Evolutionary conservation across 371 early-diverging fungal species (phyloP).

Genomic region (Mortierella sp.): DNA sequence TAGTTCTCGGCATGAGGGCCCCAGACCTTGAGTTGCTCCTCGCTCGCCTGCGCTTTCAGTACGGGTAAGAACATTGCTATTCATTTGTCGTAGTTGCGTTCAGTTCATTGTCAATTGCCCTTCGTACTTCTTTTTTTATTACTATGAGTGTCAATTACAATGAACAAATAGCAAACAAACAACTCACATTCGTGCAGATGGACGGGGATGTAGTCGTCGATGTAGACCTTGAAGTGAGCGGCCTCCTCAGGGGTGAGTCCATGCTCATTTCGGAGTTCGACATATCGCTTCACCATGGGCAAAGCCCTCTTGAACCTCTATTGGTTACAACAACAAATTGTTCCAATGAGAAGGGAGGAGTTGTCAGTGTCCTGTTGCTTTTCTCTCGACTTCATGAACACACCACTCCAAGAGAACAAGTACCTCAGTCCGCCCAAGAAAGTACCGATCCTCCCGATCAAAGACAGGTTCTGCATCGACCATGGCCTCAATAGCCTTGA

Average conservation of each 20-base stretch:
- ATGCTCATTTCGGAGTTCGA: slow-evolving; percentile 58
- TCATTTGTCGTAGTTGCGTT: neutral
- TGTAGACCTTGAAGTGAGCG: slow-evolving; percentile 51
- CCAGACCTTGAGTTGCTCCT: slow-evolving; percentile 73
- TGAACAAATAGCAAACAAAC: neutral
- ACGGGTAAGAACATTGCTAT: slow-evolving; percentile 75
- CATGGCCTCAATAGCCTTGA: slow-evolving; percentile 50
- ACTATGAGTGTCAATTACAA: neutral
- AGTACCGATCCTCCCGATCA: slow-evolving; percentile 58
- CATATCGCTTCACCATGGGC: slow-evolving; percentile 59
- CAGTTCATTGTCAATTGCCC: slow-evolving; percentile 21
- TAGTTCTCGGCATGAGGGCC: slow-evolving; percentile 67
- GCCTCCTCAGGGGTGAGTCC: slow-evolving; percentile 58
- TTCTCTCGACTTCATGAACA: neutral
- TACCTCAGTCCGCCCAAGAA: slow-evolving; percentile 60
- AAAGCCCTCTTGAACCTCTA: slow-evolving; percentile 59
- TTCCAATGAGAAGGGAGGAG: neutral
- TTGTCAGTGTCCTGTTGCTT: neutral
- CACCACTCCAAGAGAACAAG: neutral
- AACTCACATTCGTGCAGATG: slow-evolving; percentile 54
- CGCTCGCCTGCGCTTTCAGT: slow-evolving; percentile 68
- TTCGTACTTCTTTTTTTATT: neutral
- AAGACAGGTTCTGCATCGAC: slow-evolving; percentile 59
- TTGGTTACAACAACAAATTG: too few species aligned
- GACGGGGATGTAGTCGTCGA: slow-evolving; percentile 64